Percentiles rank a stretch among this genome's conserved stretches.
Evolutionary conservation across 371 early-diverging fungal genomes (phyloP).

Genomic region (Coemansia sp.): DNA sequence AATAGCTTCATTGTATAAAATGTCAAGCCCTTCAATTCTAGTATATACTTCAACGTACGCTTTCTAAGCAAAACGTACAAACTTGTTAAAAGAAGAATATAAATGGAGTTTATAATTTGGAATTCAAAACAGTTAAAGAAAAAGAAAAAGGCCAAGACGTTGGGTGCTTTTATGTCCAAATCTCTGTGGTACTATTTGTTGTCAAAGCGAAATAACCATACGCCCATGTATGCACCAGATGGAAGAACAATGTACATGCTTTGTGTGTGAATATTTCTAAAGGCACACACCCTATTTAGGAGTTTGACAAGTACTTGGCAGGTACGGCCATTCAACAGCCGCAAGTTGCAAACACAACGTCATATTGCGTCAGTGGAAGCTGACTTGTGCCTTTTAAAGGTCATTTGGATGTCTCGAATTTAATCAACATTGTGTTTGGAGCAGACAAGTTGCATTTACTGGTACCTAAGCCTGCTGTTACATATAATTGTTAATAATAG

Average conservation of each 20-base stretch:
- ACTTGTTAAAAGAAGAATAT: background rate
- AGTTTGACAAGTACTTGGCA: constrained; percentile 17
- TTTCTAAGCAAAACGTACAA: too few species aligned
- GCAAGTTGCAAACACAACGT: constrained; percentile 9
- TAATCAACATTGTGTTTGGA: too few species aligned
- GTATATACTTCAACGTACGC: too few species aligned
- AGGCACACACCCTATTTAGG: constrained; percentile 4
- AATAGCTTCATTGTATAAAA: constrained; percentile 19
- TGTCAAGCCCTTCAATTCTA: background rate
- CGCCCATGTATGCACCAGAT: too few species aligned
- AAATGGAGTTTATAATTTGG: background rate
- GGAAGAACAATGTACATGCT: background rate
- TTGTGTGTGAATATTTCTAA: constrained; percentile 1
- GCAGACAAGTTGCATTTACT: background rate
- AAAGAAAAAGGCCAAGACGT: too few species aligned
- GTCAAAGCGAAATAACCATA: too few species aligned
- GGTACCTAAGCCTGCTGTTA: background rate
- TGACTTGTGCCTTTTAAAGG: background rate
- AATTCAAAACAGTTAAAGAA: too few species aligned
- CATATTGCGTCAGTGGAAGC: constrained; percentile 26
- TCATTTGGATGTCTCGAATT: too few species aligned
- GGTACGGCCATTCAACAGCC: constrained; percentile 17
- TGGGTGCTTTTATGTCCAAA: too few species aligned
- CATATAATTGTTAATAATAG: background rate
- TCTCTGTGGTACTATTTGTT: too few species aligned